These are phyloP conservation scores for Serendipita sp. DNA, from an alignment of 768 basidiomycete species.

Conservation along the genomic window DNA sequence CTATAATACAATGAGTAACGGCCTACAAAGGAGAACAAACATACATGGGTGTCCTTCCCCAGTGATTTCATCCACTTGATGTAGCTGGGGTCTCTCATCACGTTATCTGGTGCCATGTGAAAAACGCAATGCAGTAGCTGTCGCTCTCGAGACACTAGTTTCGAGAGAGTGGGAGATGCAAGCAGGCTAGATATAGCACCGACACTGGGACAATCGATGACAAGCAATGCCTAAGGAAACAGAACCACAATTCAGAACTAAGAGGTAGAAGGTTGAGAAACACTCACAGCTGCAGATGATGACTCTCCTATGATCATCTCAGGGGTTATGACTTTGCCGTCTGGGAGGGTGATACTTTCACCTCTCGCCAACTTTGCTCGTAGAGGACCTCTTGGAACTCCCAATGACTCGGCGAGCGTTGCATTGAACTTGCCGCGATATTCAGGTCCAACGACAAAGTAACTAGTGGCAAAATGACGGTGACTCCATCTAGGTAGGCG, in stretches of 20 bases:
- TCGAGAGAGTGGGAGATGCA: conserved; percentile 30
- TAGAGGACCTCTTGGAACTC: conserved; percentile 42
- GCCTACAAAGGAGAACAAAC: conserved; percentile 16
- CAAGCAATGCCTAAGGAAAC: conserved; percentile 34
- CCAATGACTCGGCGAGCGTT: conserved; percentile 43
- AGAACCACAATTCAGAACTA: background rate
- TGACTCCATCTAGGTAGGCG: conserved; percentile 4
- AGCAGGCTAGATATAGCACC: conserved; percentile 39
- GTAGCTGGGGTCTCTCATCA: conserved; percentile 56
- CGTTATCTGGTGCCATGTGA: conserved; percentile 55
- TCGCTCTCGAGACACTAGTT: conserved; percentile 31
- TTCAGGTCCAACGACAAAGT: conserved; percentile 28
- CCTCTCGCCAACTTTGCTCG: conserved; percentile 52
- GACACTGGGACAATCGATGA: conserved; percentile 56
- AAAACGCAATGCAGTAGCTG: conserved; percentile 39
- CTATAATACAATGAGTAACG: conserved; percentile 24
- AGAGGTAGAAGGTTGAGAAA: conserved; percentile 17
- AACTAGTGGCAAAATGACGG: conserved; percentile 16
- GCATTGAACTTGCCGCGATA: conserved; percentile 57
- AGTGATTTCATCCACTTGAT: conserved; percentile 57
- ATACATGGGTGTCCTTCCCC: conserved; percentile 41
- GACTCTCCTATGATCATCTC: conserved; percentile 16
- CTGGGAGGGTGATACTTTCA: conserved; percentile 39
- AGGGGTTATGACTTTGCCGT: conserved; percentile 18
- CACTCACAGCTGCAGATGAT: conserved; percentile 13